These are phyloP conservation scores for Primulina huaijiensis DNA, from an alignment of 257 asterid genomes.

Conservation along the genomic window DNA sequence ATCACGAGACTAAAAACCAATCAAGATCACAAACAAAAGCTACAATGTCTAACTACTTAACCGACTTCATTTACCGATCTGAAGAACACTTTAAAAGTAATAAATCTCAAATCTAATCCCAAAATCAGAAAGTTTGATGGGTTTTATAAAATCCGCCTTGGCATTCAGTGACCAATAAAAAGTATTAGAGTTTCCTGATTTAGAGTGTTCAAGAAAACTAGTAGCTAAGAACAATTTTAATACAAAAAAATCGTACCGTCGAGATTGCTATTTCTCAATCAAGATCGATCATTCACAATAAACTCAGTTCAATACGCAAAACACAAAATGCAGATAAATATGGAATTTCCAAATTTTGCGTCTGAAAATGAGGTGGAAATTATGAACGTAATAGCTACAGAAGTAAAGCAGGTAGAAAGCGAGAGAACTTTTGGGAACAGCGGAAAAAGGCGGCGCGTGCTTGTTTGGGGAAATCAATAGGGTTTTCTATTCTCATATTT, in stretches of 20 bases:
- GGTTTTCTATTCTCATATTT: slow-evolving; percentile 18
- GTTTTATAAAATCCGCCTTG: slow-evolving; percentile 2
- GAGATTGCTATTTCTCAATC: slow-evolving; percentile 25
- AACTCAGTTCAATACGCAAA: slow-evolving; percentile 18
- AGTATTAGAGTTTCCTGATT: background rate
- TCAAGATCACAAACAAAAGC: slow-evolving; percentile 9
- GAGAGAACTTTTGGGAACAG: slow-evolving; percentile 13
- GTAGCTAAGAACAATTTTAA: background rate
- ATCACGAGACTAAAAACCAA: slow-evolving; percentile 8
- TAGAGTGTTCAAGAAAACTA: background rate
- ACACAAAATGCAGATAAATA: background rate
- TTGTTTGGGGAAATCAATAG: slow-evolving; percentile 29
- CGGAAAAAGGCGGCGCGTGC: slow-evolving; percentile 29
- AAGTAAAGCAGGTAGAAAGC: too few relatives aligned
- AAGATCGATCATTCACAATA: slow-evolving; percentile 20
- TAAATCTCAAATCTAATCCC: too few relatives aligned
- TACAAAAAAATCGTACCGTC: slow-evolving; percentile 29
- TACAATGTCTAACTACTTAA: too few relatives aligned
- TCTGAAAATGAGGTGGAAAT: slow-evolving; percentile 7
- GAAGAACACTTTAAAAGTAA: background rate
- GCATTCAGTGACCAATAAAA: background rate
- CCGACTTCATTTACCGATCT: too few relatives aligned
- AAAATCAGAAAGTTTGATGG: too few relatives aligned
- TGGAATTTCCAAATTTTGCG: slow-evolving; percentile 1
- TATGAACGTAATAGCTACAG: too few relatives aligned